phyloP scores from a whole-genome alignment of 164 flowering plant species.

The Aristolochia fimbriata region DNA sequence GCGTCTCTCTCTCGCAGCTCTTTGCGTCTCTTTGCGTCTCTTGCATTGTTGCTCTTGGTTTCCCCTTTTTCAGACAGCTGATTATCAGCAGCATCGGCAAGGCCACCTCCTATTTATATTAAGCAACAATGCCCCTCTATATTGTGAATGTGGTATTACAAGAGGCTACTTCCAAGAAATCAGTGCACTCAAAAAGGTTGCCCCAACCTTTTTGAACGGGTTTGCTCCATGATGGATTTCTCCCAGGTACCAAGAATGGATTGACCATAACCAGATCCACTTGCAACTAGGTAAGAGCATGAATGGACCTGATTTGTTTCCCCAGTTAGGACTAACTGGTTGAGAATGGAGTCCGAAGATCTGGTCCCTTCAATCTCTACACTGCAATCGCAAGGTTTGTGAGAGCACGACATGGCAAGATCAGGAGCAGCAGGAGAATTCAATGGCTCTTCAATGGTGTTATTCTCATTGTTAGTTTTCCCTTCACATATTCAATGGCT shows the following conservation, averaged over 20 bases:
- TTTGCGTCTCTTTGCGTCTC: no score
- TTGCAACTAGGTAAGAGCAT: constrained; percentile 17
- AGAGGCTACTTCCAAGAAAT: no score
- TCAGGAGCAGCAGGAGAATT: neutral
- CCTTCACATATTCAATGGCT: constrained; percentile 16
- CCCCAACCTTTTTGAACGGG: constrained; percentile 82
- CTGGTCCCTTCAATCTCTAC: constrained; percentile 20
- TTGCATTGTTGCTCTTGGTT: no score
- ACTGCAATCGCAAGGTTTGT: neutral
- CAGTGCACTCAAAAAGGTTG: no score
- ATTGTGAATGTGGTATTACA: no score
- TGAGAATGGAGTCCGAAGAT: constrained; percentile 10
- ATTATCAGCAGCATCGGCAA: no score
- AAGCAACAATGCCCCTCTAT: no score
- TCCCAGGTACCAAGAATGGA: constrained; percentile 40
- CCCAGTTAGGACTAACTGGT: constrained; percentile 27
- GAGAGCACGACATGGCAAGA: neutral
- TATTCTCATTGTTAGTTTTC: constrained; percentile 1
- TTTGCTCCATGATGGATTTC: constrained; percentile 68
- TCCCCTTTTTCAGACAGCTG: no score
- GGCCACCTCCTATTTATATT: no score
- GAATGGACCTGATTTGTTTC: constrained; percentile 25
- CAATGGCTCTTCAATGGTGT: constrained; percentile 1
- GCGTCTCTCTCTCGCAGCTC: no score
- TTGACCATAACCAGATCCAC: constrained; percentile 14